Base-by-base conservation (phyloP, 768 basidiomycete species). In the Pholiota molesta region DNA sequence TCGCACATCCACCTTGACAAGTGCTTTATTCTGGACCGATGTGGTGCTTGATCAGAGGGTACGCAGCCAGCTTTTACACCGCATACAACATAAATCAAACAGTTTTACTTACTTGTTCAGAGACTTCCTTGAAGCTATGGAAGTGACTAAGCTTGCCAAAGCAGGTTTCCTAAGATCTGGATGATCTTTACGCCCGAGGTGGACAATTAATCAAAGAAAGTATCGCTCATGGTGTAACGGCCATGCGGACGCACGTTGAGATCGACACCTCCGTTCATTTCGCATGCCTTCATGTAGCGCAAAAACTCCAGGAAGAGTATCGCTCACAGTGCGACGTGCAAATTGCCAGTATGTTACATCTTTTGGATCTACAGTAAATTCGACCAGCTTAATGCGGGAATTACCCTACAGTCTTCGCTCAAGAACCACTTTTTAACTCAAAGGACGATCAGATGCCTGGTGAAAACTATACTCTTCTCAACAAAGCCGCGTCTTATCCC, bases 161-260 rank as follows among this genome's bases (percentile, higher is more conserved):
- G 75, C 79, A 21, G 62, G 66, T 88, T 87, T 68, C 69, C 77
- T n/a, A 72, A 42, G 69, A 80, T 61, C 53, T 66, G 19, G 75
- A 74, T 17, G 85, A 86, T 69, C 73, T 88, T 19, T 79, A 84
- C 61, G 68, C 64, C 57, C 81, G 88, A 42, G 86, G 87, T 3
- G 76, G 75, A 28, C 79, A 79, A 55, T 74, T 89, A 19, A 81
- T 89, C 62, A 71, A 77, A 40, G 82, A 86, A 68, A 87, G 86
- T 66, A 75, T 88, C 53, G 79, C 83, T 66, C 78, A 79, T 57
- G 86, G 87, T n/a, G 86, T 87, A 44, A 89, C 87, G 29, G 75
- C 78, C 14, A 88, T 87, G 81, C 83, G 86, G 17, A 86, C 87
- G n/a, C 87, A 86, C 69, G 85, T 89, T 52, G 87, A 89, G 72